Base-by-base conservation (phyloP, 768 basidiomycete genomes). In the Naematelia encephala region DNA sequence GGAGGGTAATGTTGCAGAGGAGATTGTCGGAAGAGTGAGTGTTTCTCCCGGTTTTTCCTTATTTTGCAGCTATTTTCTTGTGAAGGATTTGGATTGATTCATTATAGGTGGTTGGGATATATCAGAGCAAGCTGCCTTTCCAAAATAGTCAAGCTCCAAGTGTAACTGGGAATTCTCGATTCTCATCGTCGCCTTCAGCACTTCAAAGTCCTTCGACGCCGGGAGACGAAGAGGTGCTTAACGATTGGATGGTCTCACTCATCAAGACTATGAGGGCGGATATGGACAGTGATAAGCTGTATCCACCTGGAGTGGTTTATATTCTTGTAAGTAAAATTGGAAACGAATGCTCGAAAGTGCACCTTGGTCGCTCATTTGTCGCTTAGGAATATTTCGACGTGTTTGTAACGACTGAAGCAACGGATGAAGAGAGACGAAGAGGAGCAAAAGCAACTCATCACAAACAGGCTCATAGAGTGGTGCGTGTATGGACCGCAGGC, bases 251-350 rank as follows among this genome's bases (percentile, higher is more conserved):
- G 50, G 67, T 69, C 62, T 62, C 60, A 13, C 49, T 79, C 21
- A 67, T 74, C 54, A 77, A 74, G 65, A 78, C 79, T 5, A 72
- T 79, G 64, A 42, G 76, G 12, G 78, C 78, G 13, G 71, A 73
- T 60, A 78, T 76, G 69, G 70, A 74, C 58, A 74, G 69, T 50
- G 76, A 75, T n/a, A 78, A 79, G 63, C 68, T 79, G 22, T 77
- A 71, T 50, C 77, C 77, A 1, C 73, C 77, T 1, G 77, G 77
- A 13, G 57, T 28, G 19, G 67, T 71, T 3, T 75, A 75, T 56
- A 66, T 70, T 25, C 72, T 75, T 64, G 75, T 76, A 55, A 47
- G 72, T 68, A n/a, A n/a, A n/a, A n/a, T n/a, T n/a, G n/a, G n/a
- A n/a, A 12, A 25, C 13, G 25, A 25, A n/a, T n/a, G n/a, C n/a